Evolutionary conservation across 306 rosid species (phyloP), one percentile per base, ranked within the genome.

Genomic region (Begonia loranthoides): DNA sequence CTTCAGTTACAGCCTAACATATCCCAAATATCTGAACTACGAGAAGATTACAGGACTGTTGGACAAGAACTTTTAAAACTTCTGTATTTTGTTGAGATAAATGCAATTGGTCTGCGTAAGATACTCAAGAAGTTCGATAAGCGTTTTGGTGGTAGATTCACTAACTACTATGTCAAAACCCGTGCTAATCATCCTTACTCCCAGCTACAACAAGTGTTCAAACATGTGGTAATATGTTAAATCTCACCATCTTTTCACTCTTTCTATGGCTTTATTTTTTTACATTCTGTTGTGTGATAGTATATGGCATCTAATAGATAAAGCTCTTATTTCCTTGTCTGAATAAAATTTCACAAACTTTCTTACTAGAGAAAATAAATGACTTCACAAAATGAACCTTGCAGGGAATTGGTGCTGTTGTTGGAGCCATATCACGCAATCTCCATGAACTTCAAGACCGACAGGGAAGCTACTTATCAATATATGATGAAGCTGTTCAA

Each of bases 121-220:
- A 92, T 92, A 66, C 72, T 92, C 77, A 92, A 92, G 78, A 92
- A 92, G 76, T 92, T 92, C 54, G 99, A 92, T 63, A 92, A 92
- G 63, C 96, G 96, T 58, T 80, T 92, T 64, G 82, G 99, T 65
- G 80, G 79, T 61, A 74, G 81, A 66, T 92, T 92, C 76, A 86
- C 99, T 8, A 84, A 92, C 60, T 80, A 86, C 69, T 92, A 86
- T 57, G 94, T 92, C 61, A 78, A 80, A 71, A 92, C 99, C 47
- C 94, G 99, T 17, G 94, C 99, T 47, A 92, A 92, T 72, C 99
- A 92, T 73, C 99, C 99, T 14, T 92, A 83, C 72, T 92, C 99
- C 19, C 99, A 86, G 74, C 80, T 92, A 67, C 99, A 92, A 67
- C 96, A 92, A 92, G 99, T 92, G 63, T 92, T 79, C 76, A 92